Conservation (phyloP, 768 basidiomycete species). For the Lentinula sp. region DNA sequence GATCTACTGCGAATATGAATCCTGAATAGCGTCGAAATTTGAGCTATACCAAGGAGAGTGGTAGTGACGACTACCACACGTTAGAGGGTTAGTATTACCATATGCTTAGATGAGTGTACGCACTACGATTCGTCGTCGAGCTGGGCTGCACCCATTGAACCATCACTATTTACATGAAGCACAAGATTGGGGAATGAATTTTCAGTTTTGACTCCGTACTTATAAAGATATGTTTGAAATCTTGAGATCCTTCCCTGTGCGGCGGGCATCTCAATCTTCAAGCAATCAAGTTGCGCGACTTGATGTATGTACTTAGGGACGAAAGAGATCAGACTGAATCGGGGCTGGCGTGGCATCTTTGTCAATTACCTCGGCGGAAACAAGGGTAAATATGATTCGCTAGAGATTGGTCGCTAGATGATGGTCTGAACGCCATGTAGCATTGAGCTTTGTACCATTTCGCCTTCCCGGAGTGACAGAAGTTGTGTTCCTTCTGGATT, state of each 20-base stretch:
- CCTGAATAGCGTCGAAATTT: conserved; percentile 3
- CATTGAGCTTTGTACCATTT: not conserved
- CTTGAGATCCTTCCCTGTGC: not conserved
- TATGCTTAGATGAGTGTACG: not conserved
- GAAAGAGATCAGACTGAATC: not conserved
- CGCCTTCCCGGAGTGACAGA: too few species aligned
- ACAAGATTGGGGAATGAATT: not conserved
- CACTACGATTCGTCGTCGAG: conserved; percentile 7
- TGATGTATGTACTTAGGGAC: not conserved
- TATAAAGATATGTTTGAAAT: not conserved
- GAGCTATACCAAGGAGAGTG: conserved; percentile 2
- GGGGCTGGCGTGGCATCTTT: not conserved
- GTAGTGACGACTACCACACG: conserved; percentile 1
- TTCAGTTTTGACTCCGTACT: not conserved
- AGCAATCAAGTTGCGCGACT: not conserved
- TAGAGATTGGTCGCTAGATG: not conserved
- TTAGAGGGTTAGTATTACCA: not conserved
- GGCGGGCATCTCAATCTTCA: not conserved
- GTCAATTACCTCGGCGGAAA: not conserved
- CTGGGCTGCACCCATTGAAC: conserved; percentile 9
- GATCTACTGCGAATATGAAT: not conserved
- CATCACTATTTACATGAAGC: conserved; percentile 8
- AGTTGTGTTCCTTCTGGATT: too few species aligned
- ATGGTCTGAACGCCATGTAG: not conserved
- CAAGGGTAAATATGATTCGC: not conserved